These are phyloP conservation scores for Hippophae tibetana DNA, from an alignment of 306 rosid species.

Conservation along the genomic window DNA sequence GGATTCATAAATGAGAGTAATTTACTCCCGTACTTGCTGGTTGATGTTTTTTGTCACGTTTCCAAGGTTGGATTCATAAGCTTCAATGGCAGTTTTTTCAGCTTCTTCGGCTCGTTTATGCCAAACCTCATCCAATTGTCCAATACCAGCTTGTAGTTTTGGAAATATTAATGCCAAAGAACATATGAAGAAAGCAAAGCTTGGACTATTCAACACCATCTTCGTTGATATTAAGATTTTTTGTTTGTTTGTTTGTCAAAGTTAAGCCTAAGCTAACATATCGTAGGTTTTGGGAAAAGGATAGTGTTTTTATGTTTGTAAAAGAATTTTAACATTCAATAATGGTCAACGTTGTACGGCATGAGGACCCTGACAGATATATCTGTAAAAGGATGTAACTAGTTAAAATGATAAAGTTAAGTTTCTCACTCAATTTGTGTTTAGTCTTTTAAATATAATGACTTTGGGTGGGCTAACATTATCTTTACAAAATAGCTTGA, in stretches of 20 bases:
- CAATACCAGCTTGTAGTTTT: slow-evolving; percentile 41
- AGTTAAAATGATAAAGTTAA: too few species aligned
- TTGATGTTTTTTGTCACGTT: slow-evolving; percentile 33
- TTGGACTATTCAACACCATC: slow-evolving; percentile 27
- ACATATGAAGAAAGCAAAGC: slow-evolving; percentile 23
- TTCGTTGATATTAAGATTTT: background rate
- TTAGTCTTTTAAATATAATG: too few species aligned
- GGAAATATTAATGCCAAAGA: slow-evolving; percentile 40
- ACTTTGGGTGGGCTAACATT: too few species aligned
- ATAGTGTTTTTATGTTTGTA: too few species aligned
- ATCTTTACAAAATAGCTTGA: too few species aligned
- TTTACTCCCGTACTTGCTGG: slow-evolving; percentile 25
- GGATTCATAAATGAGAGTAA: background rate
- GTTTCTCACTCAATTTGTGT: too few species aligned
- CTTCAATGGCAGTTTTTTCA: slow-evolving; percentile 31
- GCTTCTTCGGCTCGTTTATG: slow-evolving; percentile 25
- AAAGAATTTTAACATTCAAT: too few species aligned
- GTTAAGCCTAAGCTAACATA: background rate
- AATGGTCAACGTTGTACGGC: too few species aligned
- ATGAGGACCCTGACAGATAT: too few species aligned
- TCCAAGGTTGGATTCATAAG: slow-evolving; percentile 47
- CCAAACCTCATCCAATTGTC: slow-evolving; percentile 29
- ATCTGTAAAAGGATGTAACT: too few species aligned
- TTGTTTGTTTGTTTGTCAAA: too few species aligned
- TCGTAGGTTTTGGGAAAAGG: background rate